Evolutionary conservation across 345 rosid species (phyloP), one percentile per base, ranked within the genome.

Genomic region (Pistacia vera): DNA sequence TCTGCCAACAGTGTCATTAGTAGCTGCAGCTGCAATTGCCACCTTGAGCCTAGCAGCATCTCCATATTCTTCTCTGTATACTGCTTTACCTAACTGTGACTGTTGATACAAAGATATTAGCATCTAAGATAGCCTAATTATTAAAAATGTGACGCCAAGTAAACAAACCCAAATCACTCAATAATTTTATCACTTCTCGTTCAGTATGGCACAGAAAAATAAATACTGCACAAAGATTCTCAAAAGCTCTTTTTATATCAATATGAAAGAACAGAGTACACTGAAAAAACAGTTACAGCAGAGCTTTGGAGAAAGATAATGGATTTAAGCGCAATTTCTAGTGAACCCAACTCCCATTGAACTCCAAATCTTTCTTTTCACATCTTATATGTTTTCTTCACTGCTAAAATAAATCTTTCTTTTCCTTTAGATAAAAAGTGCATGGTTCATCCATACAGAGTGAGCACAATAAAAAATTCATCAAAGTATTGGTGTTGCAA

Each of bases 1-100:
- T 80, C 81, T 82, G 67, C 97, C 97, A 84, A 95, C 97, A 75
- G 87, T 76, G 64, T 93, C 99, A 70, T 88, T 86, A 7, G 86
- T 84, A 56, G 97, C 85, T 1, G 93, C 89, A 68, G 98, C 98
- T 65, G 99, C 97, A 84, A 95, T 89, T 28, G 98, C 97, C 78
- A 92, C 99, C 84, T 95, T 92, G 8, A 95, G 80, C 82, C 86
- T 88, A 59, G 93, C 91, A 74, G 99, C 99, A 85, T 89, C 94
- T 60, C 79, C 88, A 67, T 87, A 93, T 75, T 95, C 98, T 85
- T 93, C 94, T 64, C 79, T 84, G 67, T 46, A 70, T 0, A 93
- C 83, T 13, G 98, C 93, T 66, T 77, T 79, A 72, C 78, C 81
- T 73, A 95, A 83, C 66, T 87, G 97, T 4, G 85, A 86, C 99